phyloP scores from a whole-genome alignment of 208 protist species.

The Herpetomonas samuelpessoai region DNA sequence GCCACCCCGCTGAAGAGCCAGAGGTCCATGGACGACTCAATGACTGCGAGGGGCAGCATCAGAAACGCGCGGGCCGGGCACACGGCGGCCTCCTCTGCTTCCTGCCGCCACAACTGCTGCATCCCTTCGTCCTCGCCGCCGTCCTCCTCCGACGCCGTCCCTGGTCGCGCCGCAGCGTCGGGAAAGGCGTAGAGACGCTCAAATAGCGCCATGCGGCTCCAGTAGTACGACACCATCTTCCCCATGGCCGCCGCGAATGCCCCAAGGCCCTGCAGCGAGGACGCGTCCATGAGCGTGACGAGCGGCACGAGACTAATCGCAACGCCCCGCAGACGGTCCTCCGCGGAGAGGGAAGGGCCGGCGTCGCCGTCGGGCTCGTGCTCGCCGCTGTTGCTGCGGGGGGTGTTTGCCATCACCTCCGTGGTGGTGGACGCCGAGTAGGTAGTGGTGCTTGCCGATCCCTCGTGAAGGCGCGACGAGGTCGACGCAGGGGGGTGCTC shows the following conservation, averaged over 20 bases:
- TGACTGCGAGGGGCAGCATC: constrained; percentile 18
- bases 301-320: neutral
- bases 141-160: neutral
- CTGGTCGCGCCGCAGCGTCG: too few relatives aligned
- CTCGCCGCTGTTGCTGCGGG: neutral
- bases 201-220: constrained; percentile 19
- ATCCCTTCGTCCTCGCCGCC: neutral
- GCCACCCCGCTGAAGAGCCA: constrained; percentile 11
- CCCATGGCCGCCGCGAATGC: constrained; percentile 6
- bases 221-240: constrained; percentile 16
- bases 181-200: constrained; percentile 14
- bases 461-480: neutral
- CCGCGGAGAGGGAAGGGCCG: neutral
- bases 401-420: too few relatives aligned
- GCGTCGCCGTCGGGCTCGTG: neutral
- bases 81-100: constrained; percentile 4
- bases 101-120: neutral
- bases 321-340: constrained; percentile 6
- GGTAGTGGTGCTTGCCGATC: neutral
- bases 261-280: constrained; percentile 2
- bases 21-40: constrained; percentile 12
- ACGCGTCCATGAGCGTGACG: neutral
- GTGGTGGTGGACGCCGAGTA: neutral
- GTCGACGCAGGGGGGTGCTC: neutral
- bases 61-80: constrained; percentile 13